These are phyloP conservation scores for Pelargonium citronellum DNA, from an alignment of 441 rosid species.

Conservation along the genomic window DNA sequence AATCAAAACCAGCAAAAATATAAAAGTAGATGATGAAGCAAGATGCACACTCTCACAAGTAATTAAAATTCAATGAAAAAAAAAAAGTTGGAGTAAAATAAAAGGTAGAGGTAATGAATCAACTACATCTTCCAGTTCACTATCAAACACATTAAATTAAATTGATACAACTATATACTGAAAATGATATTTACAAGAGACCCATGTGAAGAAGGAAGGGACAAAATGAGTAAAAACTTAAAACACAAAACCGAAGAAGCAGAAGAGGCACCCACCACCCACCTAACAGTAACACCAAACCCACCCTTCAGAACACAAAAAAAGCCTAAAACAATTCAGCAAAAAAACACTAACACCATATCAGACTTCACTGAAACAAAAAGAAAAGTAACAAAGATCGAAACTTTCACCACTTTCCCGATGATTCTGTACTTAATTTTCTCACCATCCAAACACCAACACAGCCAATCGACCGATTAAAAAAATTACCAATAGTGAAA, in stretches of 20 bases:
- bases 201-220: background rate
- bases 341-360: background rate
- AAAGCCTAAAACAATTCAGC: background rate
- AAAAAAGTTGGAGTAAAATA: too few relatives aligned
- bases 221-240: background rate
- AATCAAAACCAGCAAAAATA: background rate
- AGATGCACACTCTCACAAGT: background rate
- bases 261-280: slow-evolving; percentile 1
- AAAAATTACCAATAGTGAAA: background rate
- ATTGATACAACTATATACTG: background rate
- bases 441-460: slow-evolving; percentile 9
- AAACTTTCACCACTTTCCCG: slow-evolving; percentile 2
- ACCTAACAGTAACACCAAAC: background rate
- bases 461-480: background rate
- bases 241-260: background rate
- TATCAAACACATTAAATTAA: slow-evolving; percentile 1
- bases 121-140: background rate
- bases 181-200: background rate
- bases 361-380: background rate
- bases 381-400: background rate
- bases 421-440: background rate
- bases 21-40: background rate
- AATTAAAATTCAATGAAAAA: background rate
- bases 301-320: background rate
- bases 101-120: background rate